phyloP scores from a whole-genome alignment of 2,329 filamentous ascomycete species.

The Aspergillus unguis region DNA sequence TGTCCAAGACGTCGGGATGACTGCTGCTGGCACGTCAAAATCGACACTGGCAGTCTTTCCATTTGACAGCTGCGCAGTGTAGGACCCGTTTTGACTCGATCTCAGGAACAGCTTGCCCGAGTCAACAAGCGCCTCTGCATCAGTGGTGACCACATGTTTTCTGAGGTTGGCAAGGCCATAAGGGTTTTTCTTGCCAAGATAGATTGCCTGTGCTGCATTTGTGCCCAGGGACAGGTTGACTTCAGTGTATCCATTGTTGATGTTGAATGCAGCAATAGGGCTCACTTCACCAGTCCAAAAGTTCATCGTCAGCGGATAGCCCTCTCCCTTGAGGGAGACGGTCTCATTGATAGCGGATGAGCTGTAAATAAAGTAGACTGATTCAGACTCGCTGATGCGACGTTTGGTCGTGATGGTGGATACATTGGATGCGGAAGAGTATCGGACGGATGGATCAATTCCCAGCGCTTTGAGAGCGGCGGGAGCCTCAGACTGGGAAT shows the following conservation, averaged over 20 bases:
- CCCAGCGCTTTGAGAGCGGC: not conserved
- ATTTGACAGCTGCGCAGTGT: not conserved
- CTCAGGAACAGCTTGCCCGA: not conserved
- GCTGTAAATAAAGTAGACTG: slow-evolving; percentile 1
- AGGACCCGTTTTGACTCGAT: not conserved
- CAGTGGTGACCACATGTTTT: not conserved
- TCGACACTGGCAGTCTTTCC: not conserved
- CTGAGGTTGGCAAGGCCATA: no score
- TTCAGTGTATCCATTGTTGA: not conserved
- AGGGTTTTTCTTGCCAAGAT: not conserved
- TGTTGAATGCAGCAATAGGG: not conserved
- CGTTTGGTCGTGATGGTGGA: not conserved
- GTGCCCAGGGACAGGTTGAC: not conserved
- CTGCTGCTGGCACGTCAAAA: not conserved
- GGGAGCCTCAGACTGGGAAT: not conserved
- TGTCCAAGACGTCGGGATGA: not conserved
- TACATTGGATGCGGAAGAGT: not conserved
- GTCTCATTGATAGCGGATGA: not conserved
- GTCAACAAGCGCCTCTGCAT: not conserved
- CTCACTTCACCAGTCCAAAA: slow-evolving; percentile 1
- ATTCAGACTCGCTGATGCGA: not conserved
- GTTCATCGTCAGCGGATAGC: not conserved
- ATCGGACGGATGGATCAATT: not conserved
- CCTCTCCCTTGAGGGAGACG: not conserved
- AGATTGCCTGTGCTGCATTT: not conserved